Conservation (phyloP, 78 protist species). For the Dictyostelium firmibasis region DNA sequence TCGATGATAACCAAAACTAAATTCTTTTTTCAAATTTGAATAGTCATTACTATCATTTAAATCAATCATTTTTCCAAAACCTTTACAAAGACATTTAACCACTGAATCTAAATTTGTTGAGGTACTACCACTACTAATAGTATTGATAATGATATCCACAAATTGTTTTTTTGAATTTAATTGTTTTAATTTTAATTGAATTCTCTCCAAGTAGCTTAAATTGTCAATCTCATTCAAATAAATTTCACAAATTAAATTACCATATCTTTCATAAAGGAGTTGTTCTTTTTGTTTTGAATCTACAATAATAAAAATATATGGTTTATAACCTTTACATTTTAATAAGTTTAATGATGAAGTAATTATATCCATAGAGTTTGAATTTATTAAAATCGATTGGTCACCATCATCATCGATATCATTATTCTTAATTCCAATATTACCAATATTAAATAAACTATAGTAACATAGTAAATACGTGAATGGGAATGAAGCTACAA, state of each 20-base stretch:
- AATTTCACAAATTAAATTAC: neutral
- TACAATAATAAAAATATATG: neutral
- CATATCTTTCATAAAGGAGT: neutral
- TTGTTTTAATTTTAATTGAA: too few species aligned
- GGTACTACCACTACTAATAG: too few species aligned
- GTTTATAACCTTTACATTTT: neutral
- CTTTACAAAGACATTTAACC: neutral
- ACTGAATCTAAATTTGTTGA: neutral
- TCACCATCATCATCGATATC: neutral
- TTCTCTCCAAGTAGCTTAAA: neutral
- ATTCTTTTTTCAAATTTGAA: too few species aligned
- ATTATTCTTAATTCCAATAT: too few species aligned
- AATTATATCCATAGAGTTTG: neutral
- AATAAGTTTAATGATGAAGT: neutral
- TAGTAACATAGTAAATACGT: neutral
- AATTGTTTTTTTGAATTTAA: neutral
- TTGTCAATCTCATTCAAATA: too few species aligned
- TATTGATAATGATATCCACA: too few species aligned
- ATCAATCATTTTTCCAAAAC: neutral
- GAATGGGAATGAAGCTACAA: neutral
- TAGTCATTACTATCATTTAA: too few species aligned
- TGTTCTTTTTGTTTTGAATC: neutral
- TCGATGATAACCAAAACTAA: neutral
- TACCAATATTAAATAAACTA: neutral
- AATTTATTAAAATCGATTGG: neutral